Base-by-base conservation (phyloP, 805 yeast genomes). In the Metschnikowia gelsemii region DNA sequence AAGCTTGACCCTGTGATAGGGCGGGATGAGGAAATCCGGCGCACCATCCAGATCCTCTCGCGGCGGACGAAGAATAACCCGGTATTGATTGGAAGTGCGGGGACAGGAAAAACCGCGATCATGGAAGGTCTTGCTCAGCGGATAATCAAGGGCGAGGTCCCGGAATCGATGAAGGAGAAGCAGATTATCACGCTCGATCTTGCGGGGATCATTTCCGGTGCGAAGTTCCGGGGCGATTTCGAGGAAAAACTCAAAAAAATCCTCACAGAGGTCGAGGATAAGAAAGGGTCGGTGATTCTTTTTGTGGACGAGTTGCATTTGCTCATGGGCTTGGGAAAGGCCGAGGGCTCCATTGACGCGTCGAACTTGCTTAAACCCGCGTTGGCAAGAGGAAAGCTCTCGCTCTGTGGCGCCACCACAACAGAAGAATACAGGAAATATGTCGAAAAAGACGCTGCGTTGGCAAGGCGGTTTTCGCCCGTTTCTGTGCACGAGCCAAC, bases 101-200 rank as follows among this genome's bases (percentile, higher is more conserved):
- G 99, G 66, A 95, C 96, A 0, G 99, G 99, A 68, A 91, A 91
- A 63, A 93, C 98, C 0, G 95, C 98, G 5, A 80, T 93, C 43
- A 85, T 93, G 79, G 99, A 93, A 59, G 99, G 98, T 0, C 70
- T 93, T 28, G 98, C 98, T 0, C 98, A 93, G 63, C 72, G 97
- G 55, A 90, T 93, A 36, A 80, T 87, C 7, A 79, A 84, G 42
- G 91, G 91, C 9, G 96, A 90, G 59, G 99, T 91, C 1, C 98
- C 98, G 0, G 98, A 93, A 48, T 79, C 89, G 31, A 83, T 91
- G 84, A 87, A 89, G 59, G 81, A 84, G 42, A 93, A 93, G 61
- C 76, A 81, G 46, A 82, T 91, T 14, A 75, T 91, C 27, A 79
- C 97, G 0, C 70, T 91, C 33, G 98, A 91, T 61, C 70, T 91